Base-by-base conservation (phyloP, 306 rosid species). In the Sicyos baderoa region DNA sequence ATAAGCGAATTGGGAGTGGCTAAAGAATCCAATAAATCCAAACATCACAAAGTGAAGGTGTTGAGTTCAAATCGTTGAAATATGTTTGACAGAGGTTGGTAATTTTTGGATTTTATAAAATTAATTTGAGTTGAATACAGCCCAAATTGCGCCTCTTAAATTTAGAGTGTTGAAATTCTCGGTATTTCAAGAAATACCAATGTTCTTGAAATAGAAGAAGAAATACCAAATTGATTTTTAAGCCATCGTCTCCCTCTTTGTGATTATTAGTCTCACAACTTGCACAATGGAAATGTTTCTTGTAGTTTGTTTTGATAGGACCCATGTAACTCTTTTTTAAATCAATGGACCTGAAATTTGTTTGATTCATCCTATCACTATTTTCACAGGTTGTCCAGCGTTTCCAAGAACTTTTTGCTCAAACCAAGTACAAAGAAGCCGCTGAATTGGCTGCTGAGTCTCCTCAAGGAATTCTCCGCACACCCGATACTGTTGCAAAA, bases 371-470 rank as follows among this genome's bases (percentile, higher is more conserved):
- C 29, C 25, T 16, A 61, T 54, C 47, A 73, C 74, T 74, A 78
- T 61, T 77, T 47, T 79, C 75, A 65, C 82, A 94, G 99, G 99
- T 94, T 70, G 99, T 94, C 72, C 96, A 94, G 79, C 96, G 95
- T 73, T 94, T 94, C 76, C 99, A 94, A 82, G 99, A 94, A 80
- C 84, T 94, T 44, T 94, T 94, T 86, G 99, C 99, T 56, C 99
- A 94, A 83, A 90, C 97, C 2, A 94, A 94, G 78, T 94, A 94
- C 81, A 94, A 94, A 81, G 99, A 94, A 83, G 99, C 99, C 54
- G 99, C 99, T 18, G 99, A 94, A 76, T 91, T 94, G 85, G 99
- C 99, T 58, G 99, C 99, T 44, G 97, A 94, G 77, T 94, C 99
- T 79, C 99, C 99, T 0, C 99, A 90, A 78, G 99, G 99, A 79